phyloP scores from a whole-genome alignment of 345 rosid species.

The Angophora floribunda region DNA sequence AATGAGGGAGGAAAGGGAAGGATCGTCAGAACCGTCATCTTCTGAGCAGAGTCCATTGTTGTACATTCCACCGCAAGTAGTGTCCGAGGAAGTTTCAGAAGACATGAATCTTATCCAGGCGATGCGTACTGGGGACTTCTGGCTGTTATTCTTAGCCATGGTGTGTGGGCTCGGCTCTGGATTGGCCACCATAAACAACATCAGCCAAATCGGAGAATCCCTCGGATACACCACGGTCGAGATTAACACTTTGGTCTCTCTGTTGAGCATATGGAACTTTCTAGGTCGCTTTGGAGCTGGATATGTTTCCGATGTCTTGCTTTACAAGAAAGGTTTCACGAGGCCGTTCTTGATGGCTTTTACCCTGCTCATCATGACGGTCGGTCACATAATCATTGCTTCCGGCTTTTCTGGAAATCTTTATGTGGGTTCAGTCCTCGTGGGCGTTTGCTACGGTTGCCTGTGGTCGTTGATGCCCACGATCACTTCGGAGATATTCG shows the following conservation, averaged over 20 bases:
- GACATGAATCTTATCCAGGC: slow-evolving; percentile 50
- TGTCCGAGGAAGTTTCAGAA: not conserved
- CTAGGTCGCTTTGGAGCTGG: slow-evolving; percentile 91
- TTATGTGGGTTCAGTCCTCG: slow-evolving; percentile 58
- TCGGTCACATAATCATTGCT: slow-evolving; percentile 68
- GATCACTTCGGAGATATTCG: slow-evolving; percentile 62
- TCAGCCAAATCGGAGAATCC: slow-evolving; percentile 80
- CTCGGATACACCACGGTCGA: slow-evolving; percentile 53
- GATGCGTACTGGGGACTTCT: slow-evolving; percentile 36
- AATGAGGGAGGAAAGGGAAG: slow-evolving; percentile 18
- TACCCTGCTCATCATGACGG: slow-evolving; percentile 43
- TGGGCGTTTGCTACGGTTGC: slow-evolving; percentile 78
- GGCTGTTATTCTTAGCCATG: slow-evolving; percentile 70
- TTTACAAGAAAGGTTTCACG: slow-evolving; percentile 57
- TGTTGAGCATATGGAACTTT: slow-evolving; percentile 87
- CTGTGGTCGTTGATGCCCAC: slow-evolving; percentile 91
- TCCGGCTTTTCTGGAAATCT: slow-evolving; percentile 54
- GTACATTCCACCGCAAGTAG: not conserved
- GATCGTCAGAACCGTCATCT: slow-evolving; percentile 5
- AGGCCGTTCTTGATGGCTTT: slow-evolving; percentile 69
- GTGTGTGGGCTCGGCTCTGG: slow-evolving; percentile 78
- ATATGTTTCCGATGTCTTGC: slow-evolving; percentile 54
- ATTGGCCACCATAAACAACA: slow-evolving; percentile 62
- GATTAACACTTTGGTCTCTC: slow-evolving; percentile 60
- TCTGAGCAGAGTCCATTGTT: slow-evolving; percentile 11